phyloP scores from a whole-genome alignment of 495 filamentous ascomycete species.

The Filosporella fistucella region DNA sequence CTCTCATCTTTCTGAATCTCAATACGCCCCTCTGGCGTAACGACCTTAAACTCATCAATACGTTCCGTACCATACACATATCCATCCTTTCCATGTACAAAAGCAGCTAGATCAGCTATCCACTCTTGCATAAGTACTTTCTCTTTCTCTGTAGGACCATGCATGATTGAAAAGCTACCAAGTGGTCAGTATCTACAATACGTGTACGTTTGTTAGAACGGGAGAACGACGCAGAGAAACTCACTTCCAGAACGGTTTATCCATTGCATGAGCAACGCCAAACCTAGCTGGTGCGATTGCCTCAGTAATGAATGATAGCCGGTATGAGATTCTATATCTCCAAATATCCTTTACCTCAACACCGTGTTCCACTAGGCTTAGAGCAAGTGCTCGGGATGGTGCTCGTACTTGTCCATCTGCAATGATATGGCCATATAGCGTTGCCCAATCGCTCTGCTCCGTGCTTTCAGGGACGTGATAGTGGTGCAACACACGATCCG shows the following conservation, averaged over 20 bases:
- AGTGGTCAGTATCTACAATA: not conserved
- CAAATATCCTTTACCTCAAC: not conserved
- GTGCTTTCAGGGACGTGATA: not conserved
- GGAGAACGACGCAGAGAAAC: not conserved
- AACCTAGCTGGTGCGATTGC: not conserved
- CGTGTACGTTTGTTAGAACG: no score
- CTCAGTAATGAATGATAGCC: conserved; percentile 4
- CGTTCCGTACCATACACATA: conserved; percentile 1
- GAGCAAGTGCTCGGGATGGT: conserved; percentile 2
- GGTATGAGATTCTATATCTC: conserved; percentile 5
- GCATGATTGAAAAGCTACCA: conserved; percentile 4
- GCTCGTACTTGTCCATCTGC: conserved; percentile 10
- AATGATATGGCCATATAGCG: conserved; percentile 1
- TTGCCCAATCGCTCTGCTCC: not conserved
- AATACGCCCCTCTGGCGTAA: not conserved
- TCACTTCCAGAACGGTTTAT: conserved; percentile 10
- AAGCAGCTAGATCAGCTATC: conserved; percentile 3
- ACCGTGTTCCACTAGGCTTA: not conserved
- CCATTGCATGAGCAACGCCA: conserved; percentile 5
- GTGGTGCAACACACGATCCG: conserved; percentile 1
- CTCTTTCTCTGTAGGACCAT: conserved; percentile 4
- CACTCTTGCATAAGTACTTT: conserved; percentile 2
- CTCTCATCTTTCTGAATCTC: conserved; percentile 3
- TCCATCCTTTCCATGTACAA: not conserved
- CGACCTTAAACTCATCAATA: conserved; percentile 6